Conservation (phyloP, 1,139 yeast genomes). For the Suhomyces bribrorum region DNA sequence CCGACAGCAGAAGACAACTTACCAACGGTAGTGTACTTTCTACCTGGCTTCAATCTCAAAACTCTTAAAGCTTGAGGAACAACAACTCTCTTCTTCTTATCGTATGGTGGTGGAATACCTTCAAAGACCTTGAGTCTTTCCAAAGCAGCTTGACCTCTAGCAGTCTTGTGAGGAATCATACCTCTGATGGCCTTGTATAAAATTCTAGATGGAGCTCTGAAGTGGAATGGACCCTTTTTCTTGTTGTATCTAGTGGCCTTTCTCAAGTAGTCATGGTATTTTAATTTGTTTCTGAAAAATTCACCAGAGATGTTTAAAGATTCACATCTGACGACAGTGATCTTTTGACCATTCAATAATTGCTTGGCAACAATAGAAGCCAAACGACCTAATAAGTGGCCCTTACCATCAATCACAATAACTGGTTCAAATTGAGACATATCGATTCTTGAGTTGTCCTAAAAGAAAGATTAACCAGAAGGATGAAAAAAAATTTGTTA, state of each 20-base stretch:
- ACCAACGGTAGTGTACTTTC: conserved; percentile 99
- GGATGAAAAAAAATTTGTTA: conserved; percentile 12
- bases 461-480: conserved; percentile 14
- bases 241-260: conserved; percentile 99
- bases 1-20: conserved; percentile 96
- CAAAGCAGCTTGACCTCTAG: conserved; percentile 99
- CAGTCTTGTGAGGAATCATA: conserved; percentile 99
- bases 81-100: conserved; percentile 99
- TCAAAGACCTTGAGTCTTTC: conserved; percentile 99
- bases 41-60: conserved; percentile 98
- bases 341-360: conserved; percentile 96
- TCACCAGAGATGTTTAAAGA: conserved; percentile 99
- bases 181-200: conserved; percentile 99
- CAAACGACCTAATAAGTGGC: conserved; percentile 99
- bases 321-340: conserved; percentile 97
- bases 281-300: conserved; percentile 99
- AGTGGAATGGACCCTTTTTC: conserved; percentile 99
- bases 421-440: conserved; percentile 96
- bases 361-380: conserved; percentile 99
- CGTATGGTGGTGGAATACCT: conserved; percentile 99
- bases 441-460: conserved; percentile 15
- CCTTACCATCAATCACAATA: conserved; percentile 98
- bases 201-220: conserved; percentile 99
- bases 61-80: conserved; percentile 99
- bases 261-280: conserved; percentile 99